phyloP scores from a whole-genome alignment of 2,329 filamentous ascomycete genomes.

The Elsinoe ampelina region DNA sequence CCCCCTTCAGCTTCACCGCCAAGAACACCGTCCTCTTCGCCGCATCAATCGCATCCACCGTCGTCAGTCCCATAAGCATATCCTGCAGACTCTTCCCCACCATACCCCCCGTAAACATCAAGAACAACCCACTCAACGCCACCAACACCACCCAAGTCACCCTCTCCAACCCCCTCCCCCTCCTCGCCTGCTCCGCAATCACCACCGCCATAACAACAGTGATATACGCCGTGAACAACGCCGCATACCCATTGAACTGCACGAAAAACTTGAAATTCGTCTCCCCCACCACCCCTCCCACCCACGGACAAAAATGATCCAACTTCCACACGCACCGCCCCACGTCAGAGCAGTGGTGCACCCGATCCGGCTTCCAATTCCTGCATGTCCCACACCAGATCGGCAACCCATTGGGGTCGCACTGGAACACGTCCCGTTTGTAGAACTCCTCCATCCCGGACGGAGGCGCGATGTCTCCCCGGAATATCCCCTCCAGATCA shows the following conservation, averaged over 20 bases:
- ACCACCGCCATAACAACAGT: conserved; percentile 57
- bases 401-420: conserved; percentile 72
- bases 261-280: conserved; percentile 85
- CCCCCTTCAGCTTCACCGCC: conserved; percentile 57
- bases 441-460: conserved; percentile 69
- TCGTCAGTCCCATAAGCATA: conserved; percentile 65
- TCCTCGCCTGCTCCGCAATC: conserved; percentile 39
- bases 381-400: conserved; percentile 77
- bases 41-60: conserved; percentile 65
- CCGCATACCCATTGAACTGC: conserved; percentile 71
- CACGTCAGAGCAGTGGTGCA: conserved; percentile 78
- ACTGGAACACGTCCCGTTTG: conserved; percentile 72
- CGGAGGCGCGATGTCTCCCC: conserved; percentile 42
- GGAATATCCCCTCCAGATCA: conserved; percentile 20
- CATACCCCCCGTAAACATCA: conserved; percentile 75
- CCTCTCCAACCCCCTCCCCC: conserved; percentile 31
- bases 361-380: conserved; percentile 79
- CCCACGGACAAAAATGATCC: conserved; percentile 90
- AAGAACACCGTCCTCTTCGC: conserved; percentile 58
- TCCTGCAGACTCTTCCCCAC: conserved; percentile 60
- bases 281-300: conserved; percentile 86
- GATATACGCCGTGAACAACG: conserved; percentile 55
- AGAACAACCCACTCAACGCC: conserved; percentile 61
- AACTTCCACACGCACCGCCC: conserved; percentile 77
- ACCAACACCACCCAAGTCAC: conserved; percentile 58